Base-by-base conservation (phyloP, 2,329 filamentous ascomycete species). In the Sporothrix variecibatus region DNA sequence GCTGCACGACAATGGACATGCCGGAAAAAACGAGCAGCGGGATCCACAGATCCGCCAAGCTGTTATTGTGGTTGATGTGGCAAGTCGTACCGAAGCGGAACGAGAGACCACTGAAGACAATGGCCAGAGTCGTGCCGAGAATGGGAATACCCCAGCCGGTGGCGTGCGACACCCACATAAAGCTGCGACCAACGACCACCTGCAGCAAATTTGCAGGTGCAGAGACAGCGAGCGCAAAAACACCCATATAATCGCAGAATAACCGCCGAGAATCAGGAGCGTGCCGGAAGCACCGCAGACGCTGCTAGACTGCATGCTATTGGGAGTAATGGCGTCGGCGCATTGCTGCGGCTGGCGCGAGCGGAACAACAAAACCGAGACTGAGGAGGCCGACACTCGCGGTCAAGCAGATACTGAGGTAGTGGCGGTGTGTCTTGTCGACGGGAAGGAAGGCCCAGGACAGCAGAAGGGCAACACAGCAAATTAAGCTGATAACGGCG, bases 121-220 rank as follows among this genome's bases (percentile, higher is more conserved):
- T 88, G 69, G 93, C 93, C 58, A 95, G 82, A 2, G 91, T 87
- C 76, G 97, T 89, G 49, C 94, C 93, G 26, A 94, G 83, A 31
- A 91, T 87, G 1, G 95, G 94, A 64, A 98, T 87, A 23, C 92
- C 93, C 93, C 95, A 98, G 76, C 96, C 96, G 9, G 91, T 84
- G 20, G 88, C 87, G 79, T 97, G 91, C 2, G 95, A 91, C 77
- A 89, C 88, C 86, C 94, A 94, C 90, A 98, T 98, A 83, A 98
- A 98, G 79, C 88, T 93, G 62, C 91, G 89, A 53, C 96, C 96
- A 3, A 97, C 93, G 8, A 95, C 90, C 46, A 97, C 88, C 82
- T 98, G 94, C 96, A 99, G 85, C 95, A 98, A 77, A 99, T 98
- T 82, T 98, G 96, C 34, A 99, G 90, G 82, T 99, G 96, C 78